phyloP scores from a whole-genome alignment of 176 grass and related monocot species.

The Dactylis glomerata region DNA sequence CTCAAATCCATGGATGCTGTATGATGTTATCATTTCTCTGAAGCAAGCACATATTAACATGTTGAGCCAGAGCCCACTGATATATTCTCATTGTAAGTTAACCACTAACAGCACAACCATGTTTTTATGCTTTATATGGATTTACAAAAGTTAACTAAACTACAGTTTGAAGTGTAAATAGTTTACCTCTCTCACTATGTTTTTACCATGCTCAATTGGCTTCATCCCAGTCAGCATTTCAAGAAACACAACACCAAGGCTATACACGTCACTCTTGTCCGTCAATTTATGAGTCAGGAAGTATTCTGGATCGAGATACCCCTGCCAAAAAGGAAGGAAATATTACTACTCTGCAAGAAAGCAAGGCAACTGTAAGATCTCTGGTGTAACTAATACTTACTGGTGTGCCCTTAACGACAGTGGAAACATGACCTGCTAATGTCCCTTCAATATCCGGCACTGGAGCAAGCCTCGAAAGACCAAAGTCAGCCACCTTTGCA shows the following conservation, averaged over 20 bases:
- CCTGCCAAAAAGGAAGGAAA: conserved; percentile 47
- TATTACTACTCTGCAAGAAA: not conserved
- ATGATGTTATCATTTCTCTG: not conserved
- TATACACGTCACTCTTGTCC: conserved; percentile 93
- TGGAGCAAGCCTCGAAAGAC: conserved; percentile 88
- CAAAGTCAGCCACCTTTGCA: conserved; percentile 93
- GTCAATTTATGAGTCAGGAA: conserved; percentile 91
- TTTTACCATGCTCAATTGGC: conserved; percentile 90
- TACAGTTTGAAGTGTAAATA: not conserved
- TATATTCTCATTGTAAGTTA: not conserved
- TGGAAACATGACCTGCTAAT: conserved; percentile 64
- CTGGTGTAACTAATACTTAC: conserved; percentile 40
- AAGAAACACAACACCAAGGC: conserved; percentile 82
- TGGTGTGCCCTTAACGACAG: conserved; percentile 88
- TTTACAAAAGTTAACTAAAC: not conserved
- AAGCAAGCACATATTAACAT: not conserved
- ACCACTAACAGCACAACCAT: not conserved
- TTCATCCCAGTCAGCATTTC: conserved; percentile 83
- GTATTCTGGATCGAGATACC: conserved; percentile 96
- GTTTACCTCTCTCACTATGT: conserved; percentile 92
- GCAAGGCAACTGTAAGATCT: not conserved
- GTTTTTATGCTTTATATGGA: not conserved
- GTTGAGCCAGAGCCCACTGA: not conserved
- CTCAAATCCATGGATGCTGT: not conserved
- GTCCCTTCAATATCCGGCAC: conserved; percentile 57